phyloP scores from a whole-genome alignment of 2,329 filamentous ascomycete species.

The Calycina marina region DNA sequence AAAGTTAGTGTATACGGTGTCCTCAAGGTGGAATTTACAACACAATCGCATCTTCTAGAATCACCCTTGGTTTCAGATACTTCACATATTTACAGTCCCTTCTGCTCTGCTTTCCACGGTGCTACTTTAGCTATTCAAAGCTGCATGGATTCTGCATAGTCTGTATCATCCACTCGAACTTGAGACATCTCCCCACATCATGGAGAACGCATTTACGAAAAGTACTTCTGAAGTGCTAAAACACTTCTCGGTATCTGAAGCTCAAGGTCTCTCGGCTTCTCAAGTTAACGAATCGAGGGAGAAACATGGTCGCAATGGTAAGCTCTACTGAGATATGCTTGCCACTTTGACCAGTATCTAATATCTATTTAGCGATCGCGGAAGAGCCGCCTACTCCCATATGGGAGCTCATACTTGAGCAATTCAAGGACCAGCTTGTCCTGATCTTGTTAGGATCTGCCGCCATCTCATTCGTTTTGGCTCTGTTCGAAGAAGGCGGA shows the following conservation, averaged over 20 bases:
- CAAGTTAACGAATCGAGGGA: conserved; percentile 39
- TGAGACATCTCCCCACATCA: conserved; percentile 25
- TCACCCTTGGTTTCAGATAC: too few relatives aligned
- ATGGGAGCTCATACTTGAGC: conserved; percentile 93
- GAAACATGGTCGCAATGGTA: conserved; percentile 55
- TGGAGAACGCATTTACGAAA: conserved; percentile 50
- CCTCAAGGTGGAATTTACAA: too few relatives aligned
- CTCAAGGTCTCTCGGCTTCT: conserved; percentile 40
- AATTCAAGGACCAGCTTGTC: conserved; percentile 98
- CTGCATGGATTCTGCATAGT: too few relatives aligned
- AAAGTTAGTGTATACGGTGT: too few relatives aligned
- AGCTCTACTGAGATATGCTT: too few relatives aligned
- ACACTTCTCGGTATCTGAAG: conserved; percentile 40
- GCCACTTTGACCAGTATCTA: conserved; percentile 9
- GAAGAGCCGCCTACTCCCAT: conserved; percentile 93
- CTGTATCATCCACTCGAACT: too few relatives aligned
- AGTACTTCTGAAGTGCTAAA: conserved; percentile 43
- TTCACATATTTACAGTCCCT: too few relatives aligned
- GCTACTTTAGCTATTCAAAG: too few relatives aligned
- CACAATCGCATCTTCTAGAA: too few relatives aligned
- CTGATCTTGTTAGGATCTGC: conserved; percentile 89
- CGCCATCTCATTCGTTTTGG: conserved; percentile 82
- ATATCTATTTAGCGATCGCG: conserved; percentile 39
- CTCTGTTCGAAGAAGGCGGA: conserved; percentile 82
- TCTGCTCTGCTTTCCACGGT: not conserved